Conservation (phyloP, 257 asterid genomes). For the Solanum paucissectum region DNA sequence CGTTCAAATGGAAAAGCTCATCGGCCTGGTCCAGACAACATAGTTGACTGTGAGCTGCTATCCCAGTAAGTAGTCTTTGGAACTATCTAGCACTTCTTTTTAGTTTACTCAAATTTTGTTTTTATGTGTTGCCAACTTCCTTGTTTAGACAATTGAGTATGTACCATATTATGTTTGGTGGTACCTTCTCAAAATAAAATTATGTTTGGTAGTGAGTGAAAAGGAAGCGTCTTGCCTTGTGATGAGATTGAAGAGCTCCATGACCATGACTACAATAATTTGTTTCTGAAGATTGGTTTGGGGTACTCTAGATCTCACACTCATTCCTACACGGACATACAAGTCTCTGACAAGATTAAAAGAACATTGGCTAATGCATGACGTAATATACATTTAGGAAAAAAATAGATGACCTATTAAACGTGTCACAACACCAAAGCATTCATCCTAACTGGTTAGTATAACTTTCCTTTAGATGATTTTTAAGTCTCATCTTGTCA, state of each 20-base stretch:
- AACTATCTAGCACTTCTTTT: neutral
- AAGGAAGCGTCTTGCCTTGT: neutral
- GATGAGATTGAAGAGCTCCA: neutral
- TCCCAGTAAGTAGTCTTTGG: constrained; percentile 46
- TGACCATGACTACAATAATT: neutral
- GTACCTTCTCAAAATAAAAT: neutral
- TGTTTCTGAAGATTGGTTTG: neutral
- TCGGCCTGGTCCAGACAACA: constrained; percentile 95
- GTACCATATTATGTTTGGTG: neutral
- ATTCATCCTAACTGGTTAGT: neutral
- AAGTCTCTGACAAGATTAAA: neutral
- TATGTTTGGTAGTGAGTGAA: neutral
- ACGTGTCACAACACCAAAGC: neutral
- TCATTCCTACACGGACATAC: neutral
- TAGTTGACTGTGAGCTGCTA: constrained; percentile 90
- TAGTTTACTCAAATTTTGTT: neutral
- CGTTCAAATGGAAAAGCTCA: constrained; percentile 91
- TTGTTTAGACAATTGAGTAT: neutral
- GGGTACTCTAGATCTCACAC: neutral
- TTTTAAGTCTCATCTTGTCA: neutral
- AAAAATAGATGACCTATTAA: neutral
- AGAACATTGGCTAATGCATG: neutral
- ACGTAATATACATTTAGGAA: neutral
- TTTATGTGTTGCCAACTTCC: neutral
- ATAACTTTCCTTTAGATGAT: neutral